Conservation (phyloP, 2,329 filamentous ascomycete genomes). For the Ophiocordyceps camponoti-leonardi region DNA sequence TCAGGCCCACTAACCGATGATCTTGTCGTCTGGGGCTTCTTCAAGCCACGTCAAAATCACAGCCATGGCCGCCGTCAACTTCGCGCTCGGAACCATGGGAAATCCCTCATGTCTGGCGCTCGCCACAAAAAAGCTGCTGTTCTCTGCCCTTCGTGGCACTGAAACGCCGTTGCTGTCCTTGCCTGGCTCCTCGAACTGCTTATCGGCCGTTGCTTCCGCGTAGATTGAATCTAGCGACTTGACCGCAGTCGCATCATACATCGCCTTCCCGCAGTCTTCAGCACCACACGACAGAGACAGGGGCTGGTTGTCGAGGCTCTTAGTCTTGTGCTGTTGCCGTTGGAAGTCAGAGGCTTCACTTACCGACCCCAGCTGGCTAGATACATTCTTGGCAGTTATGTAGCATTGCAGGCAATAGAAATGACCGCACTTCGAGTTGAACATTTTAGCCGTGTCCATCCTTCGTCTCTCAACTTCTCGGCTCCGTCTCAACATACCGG, state of each 20-base stretch:
- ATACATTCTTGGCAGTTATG: background rate
- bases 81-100: constrained; percentile 11
- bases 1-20: constrained; percentile 15
- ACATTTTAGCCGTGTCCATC: constrained; percentile 3
- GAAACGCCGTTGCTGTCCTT: constrained; percentile 8
- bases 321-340: background rate
- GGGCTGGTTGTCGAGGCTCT: background rate
- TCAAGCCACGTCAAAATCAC: constrained; percentile 14
- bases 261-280: background rate
- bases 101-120: background rate
- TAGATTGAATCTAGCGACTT: background rate
- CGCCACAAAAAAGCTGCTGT: constrained; percentile 9
- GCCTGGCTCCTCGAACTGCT: constrained; percentile 5
- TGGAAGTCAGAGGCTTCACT: background rate
- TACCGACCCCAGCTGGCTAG: background rate
- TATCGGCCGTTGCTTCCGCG: rapidly evolving
- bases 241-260: background rate
- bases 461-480: background rate
- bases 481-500: constrained; percentile 3
- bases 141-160: background rate
- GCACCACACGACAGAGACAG: background rate
- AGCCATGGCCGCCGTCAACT: constrained; percentile 13
- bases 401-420: constrained; percentile 13
- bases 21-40: constrained; percentile 17
- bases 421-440: constrained; percentile 13